A percentile compares a stretch with the other conserved stretches of the same genome.
These are phyloP conservation scores for Exophiala alcalophila DNA, from an alignment of 2,329 filamentous ascomycete species.

Conservation along the genomic window DNA sequence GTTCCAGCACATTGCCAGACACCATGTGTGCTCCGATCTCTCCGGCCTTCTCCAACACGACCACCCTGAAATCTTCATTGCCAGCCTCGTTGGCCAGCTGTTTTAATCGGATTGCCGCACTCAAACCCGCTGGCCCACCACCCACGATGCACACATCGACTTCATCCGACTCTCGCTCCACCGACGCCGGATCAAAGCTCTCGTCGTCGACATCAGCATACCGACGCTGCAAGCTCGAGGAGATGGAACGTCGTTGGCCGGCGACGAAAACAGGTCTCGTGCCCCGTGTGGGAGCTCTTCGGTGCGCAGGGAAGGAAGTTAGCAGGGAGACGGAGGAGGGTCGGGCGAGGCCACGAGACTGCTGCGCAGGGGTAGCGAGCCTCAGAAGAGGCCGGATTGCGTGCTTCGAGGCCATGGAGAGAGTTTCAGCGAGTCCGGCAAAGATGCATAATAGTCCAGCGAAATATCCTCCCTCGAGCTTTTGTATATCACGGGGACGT, in stretches of 20 bases:
- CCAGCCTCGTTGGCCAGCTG: slow-evolving; percentile 91
- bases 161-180: slow-evolving; percentile 86
- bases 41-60: slow-evolving; percentile 91
- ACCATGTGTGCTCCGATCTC: slow-evolving; percentile 94
- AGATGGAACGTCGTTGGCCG: slow-evolving; percentile 44
- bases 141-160: slow-evolving; percentile 97
- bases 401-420: slow-evolving; percentile 42
- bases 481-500: too few relatives aligned
- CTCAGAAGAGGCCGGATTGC: slow-evolving; percentile 43
- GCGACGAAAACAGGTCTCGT: slow-evolving; percentile 27
- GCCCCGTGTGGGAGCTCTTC: slow-evolving; percentile 11
- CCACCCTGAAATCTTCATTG: slow-evolving; percentile 91
- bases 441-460: too few relatives aligned
- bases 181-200: slow-evolving; percentile 61
- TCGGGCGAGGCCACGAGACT: slow-evolving; percentile 32
- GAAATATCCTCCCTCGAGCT: too few relatives aligned
- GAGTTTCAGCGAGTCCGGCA: too few relatives aligned
- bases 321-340: slow-evolving; percentile 13
- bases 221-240: slow-evolving; percentile 40
- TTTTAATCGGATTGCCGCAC: slow-evolving; percentile 90
- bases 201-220: slow-evolving; percentile 49
- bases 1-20: slow-evolving; percentile 92
- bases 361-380: slow-evolving; percentile 38
- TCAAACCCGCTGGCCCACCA: slow-evolving; percentile 84
- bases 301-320: slow-evolving; percentile 12